Percentiles rank a stretch among this genome's conserved stretches.
Conservation (phyloP, 176 grass and related monocot species). For the Musa acuminata region DNA sequence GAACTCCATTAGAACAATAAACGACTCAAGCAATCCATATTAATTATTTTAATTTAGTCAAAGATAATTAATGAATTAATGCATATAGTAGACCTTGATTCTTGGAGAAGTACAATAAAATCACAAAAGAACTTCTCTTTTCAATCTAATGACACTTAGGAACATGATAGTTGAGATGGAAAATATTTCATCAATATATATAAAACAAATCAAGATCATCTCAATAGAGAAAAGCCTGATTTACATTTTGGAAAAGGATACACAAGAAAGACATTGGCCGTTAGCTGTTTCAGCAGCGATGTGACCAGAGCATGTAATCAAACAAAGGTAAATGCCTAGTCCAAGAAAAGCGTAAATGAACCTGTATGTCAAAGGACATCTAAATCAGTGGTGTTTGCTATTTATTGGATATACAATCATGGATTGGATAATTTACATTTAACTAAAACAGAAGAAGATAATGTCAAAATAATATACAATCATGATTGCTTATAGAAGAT, state of each 20-base stretch:
- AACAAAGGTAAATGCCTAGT: conserved; percentile 58
- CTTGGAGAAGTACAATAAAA: neutral
- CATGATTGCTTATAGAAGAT: too few relatives aligned
- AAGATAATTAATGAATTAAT: neutral
- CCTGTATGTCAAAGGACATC: conserved; percentile 36
- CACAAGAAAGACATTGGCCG: conserved; percentile 71
- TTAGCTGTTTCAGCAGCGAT: conserved; percentile 80
- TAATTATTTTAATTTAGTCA: neutral
- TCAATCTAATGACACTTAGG: neutral
- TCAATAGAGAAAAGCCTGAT: neutral
- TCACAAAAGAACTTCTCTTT: too few relatives aligned
- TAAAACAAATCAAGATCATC: neutral
- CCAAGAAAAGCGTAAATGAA: conserved; percentile 80
- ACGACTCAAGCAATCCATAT: neutral
- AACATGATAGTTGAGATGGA: neutral
- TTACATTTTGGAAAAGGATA: conserved; percentile 47
- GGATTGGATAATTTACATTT: neutral
- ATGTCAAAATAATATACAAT: too few relatives aligned
- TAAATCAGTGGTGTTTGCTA: conserved; percentile 4
- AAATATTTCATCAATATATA: neutral
- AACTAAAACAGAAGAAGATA: neutral
- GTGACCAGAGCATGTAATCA: conserved; percentile 80
- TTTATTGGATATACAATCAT: neutral
- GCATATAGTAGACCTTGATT: neutral
- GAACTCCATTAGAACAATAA: neutral